phyloP scores from a whole-genome alignment of 495 filamentous ascomycete genomes.

The Aspergillus avenaceus region DNA sequence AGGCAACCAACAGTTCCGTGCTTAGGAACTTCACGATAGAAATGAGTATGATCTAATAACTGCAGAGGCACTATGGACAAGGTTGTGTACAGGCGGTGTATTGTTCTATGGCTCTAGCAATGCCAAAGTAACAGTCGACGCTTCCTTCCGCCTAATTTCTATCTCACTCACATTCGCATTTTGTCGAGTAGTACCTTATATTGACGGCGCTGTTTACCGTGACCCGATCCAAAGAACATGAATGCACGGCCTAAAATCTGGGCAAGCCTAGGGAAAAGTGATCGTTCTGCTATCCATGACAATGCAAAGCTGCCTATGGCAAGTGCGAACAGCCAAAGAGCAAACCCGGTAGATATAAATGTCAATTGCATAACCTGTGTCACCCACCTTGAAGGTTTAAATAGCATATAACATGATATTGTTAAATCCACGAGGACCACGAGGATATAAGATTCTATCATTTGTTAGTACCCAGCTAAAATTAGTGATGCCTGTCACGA shows the following conservation, averaged over 20 bases:
- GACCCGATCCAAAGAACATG: slow-evolving; percentile 48
- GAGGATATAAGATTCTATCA: slow-evolving; percentile 70
- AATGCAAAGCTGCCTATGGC: slow-evolving; percentile 61
- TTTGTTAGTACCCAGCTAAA: slow-evolving; percentile 12
- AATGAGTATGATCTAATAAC: too few species aligned
- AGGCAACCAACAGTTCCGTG: too few species aligned
- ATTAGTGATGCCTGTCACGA: slow-evolving; percentile 23
- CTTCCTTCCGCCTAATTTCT: background rate
- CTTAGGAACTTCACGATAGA: too few species aligned
- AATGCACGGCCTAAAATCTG: slow-evolving; percentile 58
- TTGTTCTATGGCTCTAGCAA: background rate
- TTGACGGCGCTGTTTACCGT: slow-evolving; percentile 72
- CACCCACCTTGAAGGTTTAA: slow-evolving; percentile 65
- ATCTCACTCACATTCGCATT: slow-evolving; percentile 40
- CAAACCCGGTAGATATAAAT: slow-evolving; percentile 63
- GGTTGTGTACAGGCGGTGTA: too few species aligned
- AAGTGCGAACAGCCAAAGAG: slow-evolving; percentile 62
- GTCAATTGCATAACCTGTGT: slow-evolving; percentile 80
- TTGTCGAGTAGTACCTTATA: slow-evolving; percentile 79
- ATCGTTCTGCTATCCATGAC: slow-evolving; percentile 67
- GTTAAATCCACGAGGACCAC: slow-evolving; percentile 65
- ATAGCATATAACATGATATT: slow-evolving; percentile 72
- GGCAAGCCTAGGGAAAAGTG: slow-evolving; percentile 67
- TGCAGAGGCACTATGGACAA: too few species aligned
- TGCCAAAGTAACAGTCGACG: background rate